These are phyloP conservation scores for Russula lepida DNA, from an alignment of 768 basidiomycete species.

Conservation along the genomic window DNA sequence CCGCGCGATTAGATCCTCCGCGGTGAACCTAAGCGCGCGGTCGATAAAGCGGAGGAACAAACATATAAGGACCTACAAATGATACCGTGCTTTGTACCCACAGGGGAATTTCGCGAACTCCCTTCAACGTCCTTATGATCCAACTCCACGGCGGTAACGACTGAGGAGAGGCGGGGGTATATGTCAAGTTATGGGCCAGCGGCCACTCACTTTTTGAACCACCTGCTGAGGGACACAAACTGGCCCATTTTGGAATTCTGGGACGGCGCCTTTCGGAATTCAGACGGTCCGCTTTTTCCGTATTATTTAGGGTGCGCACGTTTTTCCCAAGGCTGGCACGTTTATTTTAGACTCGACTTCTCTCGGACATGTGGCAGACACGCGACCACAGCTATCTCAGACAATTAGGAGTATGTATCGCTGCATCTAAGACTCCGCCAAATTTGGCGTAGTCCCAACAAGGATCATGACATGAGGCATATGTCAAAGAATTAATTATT, in stretches of 20 bases:
- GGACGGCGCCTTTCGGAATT: background rate
- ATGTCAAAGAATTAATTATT: too few species aligned
- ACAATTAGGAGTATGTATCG: background rate
- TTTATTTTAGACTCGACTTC: background rate
- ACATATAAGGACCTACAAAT: background rate
- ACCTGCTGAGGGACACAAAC: conserved; percentile 10
- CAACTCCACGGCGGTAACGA: background rate
- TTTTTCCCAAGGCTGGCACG: background rate
- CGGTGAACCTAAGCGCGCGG: background rate
- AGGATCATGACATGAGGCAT: too few species aligned
- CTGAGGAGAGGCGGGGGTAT: background rate
- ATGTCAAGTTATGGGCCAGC: background rate
- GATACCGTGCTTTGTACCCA: background rate
- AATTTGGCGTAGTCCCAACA: too few species aligned
- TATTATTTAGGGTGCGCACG: background rate
- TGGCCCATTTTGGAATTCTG: conserved; percentile 10
- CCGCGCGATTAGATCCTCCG: background rate
- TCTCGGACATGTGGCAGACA: too few species aligned
- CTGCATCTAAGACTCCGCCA: background rate
- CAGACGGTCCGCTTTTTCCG: background rate
- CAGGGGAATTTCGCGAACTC: background rate
- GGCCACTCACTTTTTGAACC: conserved; percentile 4
- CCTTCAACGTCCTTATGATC: background rate
- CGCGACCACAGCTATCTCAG: too few species aligned
- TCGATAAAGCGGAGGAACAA: background rate